phyloP scores from a whole-genome alignment of 2,329 filamentous ascomycete genomes.

The Epichloe gansuensis region DNA sequence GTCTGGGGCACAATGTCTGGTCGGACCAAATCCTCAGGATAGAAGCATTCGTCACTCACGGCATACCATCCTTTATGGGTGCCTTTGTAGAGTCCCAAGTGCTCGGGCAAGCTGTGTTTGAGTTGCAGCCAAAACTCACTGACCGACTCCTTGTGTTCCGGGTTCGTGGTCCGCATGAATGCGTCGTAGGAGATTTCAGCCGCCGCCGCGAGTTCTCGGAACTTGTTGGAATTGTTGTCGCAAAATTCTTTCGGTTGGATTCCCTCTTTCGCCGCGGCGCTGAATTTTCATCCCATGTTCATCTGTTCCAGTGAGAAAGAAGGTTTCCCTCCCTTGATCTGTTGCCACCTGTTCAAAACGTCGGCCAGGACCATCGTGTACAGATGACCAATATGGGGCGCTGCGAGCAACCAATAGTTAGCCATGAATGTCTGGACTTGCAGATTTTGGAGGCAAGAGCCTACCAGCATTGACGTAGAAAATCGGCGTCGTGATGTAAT shows the following conservation, averaged over 20 bases:
- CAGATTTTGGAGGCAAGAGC: too few species aligned
- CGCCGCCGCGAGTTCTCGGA: constrained; percentile 58
- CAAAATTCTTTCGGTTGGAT: constrained; percentile 75
- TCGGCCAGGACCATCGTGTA: constrained; percentile 89
- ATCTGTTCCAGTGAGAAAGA: constrained; percentile 84
- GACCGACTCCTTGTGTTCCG: constrained; percentile 70
- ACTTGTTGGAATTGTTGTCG: constrained; percentile 69
- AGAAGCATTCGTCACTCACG: constrained; percentile 93
- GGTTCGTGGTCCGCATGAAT: constrained; percentile 87
- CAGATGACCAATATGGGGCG: constrained; percentile 87
- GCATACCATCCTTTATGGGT: constrained; percentile 95
- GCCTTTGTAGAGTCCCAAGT: constrained; percentile 68
- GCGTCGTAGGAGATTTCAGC: constrained; percentile 65
- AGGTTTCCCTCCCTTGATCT: constrained; percentile 55
- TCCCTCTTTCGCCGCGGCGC: constrained; percentile 61
- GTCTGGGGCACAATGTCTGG: constrained; percentile 66
- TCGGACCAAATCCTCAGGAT: constrained; percentile 65
- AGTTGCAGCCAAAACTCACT: constrained; percentile 81
- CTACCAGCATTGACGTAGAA: constrained; percentile 96
- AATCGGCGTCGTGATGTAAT: constrained; percentile 91
- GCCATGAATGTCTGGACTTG: neutral
- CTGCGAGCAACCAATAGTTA: constrained; percentile 28
- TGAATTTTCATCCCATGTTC: constrained; percentile 98
- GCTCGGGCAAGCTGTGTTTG: constrained; percentile 37
- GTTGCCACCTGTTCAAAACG: constrained; percentile 83